These are phyloP conservation scores for Mycena pura DNA, from an alignment of 768 basidiomycete genomes.

Conservation along the genomic window DNA sequence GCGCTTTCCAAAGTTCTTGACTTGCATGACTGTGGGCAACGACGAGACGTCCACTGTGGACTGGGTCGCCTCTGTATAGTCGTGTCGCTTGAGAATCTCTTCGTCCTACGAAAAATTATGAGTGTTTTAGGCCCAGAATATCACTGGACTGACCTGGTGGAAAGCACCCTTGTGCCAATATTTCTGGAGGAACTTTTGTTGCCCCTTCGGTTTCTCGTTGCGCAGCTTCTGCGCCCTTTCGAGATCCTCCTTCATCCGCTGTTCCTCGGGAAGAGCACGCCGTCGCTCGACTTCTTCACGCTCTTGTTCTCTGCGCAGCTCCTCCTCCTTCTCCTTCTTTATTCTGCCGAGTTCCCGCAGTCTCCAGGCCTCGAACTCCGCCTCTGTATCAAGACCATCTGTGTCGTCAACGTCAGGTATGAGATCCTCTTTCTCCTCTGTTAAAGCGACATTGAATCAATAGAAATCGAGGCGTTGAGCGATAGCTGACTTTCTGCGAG, in stretches of 20 bases:
- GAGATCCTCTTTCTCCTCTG: conserved; percentile 89
- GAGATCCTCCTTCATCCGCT: conserved; percentile 90
- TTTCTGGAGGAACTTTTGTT: conserved; percentile 94
- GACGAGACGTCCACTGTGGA: conserved; percentile 87
- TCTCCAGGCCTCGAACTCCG: conserved; percentile 96
- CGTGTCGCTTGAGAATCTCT: conserved; percentile 82
- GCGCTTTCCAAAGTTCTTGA: conserved; percentile 92
- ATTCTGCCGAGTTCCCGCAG: conserved; percentile 92
- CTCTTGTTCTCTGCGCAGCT: conserved; percentile 80
- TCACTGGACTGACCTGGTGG: conserved; percentile 71
- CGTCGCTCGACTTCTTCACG: conserved; percentile 91
- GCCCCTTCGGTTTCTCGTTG: conserved; percentile 88
- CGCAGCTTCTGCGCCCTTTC: conserved; percentile 83
- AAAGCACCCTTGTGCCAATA: conserved; percentile 99
- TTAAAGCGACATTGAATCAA: conserved; percentile 3
- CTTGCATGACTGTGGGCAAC: conserved; percentile 96
- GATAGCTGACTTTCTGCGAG: conserved; percentile 81
- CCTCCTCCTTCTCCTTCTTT: conserved; percentile 92
- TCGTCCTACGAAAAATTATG: conserved; percentile 65
- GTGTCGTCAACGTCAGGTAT: conserved; percentile 94
- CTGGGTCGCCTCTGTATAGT: conserved; percentile 90
- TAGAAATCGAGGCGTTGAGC: not conserved
- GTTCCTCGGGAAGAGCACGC: conserved; percentile 91
- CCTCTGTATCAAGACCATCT: conserved; percentile 87
- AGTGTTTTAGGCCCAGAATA: not conserved